These are phyloP conservation scores for Tricholoma sp. DNA, from an alignment of 768 basidiomycete genomes.

Conservation along the genomic window DNA sequence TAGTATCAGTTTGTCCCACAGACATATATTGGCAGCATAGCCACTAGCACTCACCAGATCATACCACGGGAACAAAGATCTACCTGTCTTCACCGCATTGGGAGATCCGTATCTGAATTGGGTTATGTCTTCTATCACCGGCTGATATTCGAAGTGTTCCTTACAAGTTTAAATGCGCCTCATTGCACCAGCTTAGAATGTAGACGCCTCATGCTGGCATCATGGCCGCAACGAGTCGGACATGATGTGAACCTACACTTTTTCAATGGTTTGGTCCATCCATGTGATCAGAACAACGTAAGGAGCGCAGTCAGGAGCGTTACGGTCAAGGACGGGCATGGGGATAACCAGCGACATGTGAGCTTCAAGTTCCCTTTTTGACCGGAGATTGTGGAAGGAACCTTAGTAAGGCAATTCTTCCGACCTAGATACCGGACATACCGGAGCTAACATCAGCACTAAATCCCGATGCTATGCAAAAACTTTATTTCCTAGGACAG, in stretches of 20 bases:
- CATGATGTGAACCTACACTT: not conserved
- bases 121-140: not conserved
- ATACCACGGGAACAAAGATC: not conserved
- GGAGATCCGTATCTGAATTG: not conserved
- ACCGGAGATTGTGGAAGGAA: not conserved
- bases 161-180: conserved; percentile 3
- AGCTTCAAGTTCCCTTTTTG: not conserved
- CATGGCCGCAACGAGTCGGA: not conserved
- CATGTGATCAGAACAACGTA: not conserved
- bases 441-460: not conserved
- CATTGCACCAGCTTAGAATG: not conserved
- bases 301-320: not conserved
- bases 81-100: not conserved
- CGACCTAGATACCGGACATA: conserved; percentile 3
- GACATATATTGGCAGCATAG: not conserved
- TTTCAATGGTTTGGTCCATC: not conserved
- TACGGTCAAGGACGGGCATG: not conserved
- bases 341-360: not conserved
- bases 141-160: not conserved
- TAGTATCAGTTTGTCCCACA: too few relatives aligned
- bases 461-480: conserved; percentile 6
- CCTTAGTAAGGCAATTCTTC: not conserved
- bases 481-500: conserved; percentile 5
- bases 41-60: not conserved
- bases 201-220: conserved; percentile 1